Conservation (phyloP, 139 green algal species). For the Coccomyxa sp. region DNA sequence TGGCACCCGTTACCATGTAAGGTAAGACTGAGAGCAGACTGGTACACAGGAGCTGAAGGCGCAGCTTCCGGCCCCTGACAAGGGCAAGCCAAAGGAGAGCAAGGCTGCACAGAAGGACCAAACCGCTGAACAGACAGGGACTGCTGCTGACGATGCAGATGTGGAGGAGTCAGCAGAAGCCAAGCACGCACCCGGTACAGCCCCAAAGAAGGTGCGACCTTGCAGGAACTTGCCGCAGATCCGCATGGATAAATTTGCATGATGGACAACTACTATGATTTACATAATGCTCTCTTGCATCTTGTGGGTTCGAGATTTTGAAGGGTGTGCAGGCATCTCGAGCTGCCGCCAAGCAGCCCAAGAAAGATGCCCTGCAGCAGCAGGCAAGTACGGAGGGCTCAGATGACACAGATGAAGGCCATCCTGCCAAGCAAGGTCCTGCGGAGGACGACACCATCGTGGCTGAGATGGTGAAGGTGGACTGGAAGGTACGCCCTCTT, state of each 20-base stretch:
- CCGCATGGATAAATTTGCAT: not conserved
- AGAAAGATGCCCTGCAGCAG: not conserved
- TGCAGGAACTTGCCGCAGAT: not conserved
- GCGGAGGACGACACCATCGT: not conserved
- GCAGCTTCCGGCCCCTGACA: no score
- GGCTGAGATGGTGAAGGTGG: conserved; percentile 5
- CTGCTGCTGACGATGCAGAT: no score
- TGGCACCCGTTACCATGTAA: not conserved
- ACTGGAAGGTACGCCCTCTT: not conserved
- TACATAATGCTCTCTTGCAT: not conserved
- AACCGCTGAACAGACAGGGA: no score
- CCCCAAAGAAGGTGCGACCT: no score
- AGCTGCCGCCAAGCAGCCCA: no score
- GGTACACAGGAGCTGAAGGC: not conserved
- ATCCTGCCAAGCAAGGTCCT: not conserved
- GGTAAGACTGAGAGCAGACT: not conserved
- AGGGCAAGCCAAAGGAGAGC: no score
- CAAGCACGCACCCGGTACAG: not conserved
- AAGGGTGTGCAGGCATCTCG: not conserved
- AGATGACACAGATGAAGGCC: not conserved
- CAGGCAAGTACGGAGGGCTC: not conserved
- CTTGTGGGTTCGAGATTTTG: not conserved
- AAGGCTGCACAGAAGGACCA: not conserved
- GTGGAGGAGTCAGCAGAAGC: no score
- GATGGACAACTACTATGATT: not conserved